Percentiles rank a stretch among this genome's conserved stretches.
Conservation (phyloP, 73 alveolate species). For the Vitrella brassicaformis region DNA sequence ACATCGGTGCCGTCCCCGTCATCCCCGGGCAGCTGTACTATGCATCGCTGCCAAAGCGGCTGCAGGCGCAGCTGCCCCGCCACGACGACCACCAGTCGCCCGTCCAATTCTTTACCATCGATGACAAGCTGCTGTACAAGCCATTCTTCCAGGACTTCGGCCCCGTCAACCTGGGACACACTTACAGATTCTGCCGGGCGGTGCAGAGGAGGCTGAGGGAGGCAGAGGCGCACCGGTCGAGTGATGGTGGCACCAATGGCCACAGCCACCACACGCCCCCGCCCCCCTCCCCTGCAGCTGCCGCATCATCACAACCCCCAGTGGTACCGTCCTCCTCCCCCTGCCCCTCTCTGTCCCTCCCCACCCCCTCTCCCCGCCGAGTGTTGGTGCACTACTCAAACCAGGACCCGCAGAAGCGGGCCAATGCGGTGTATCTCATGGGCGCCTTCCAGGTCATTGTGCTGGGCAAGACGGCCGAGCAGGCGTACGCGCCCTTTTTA, state of each 20-base stretch:
- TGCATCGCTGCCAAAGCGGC: no score
- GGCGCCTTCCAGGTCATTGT: constrained; percentile 57
- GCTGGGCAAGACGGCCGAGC: constrained; percentile 34
- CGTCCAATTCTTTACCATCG: constrained; percentile 87
- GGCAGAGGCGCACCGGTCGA: no score
- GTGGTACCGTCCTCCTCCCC: no score
- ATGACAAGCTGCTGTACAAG: constrained; percentile 67
- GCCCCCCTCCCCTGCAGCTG: constrained; percentile 53
- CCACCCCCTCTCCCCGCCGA: no score
- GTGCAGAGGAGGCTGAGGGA: constrained; percentile 45
- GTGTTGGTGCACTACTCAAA: no score
- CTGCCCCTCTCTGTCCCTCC: no score
- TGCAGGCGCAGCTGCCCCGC: no score
- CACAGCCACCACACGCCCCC: constrained; percentile 60
- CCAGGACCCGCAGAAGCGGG: no score
- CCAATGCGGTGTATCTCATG: constrained; percentile 60
- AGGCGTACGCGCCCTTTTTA: neutral
- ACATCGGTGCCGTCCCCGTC: no score
- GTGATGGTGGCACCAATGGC: constrained; percentile 34
- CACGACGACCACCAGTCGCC: no score
- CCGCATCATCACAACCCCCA: constrained; percentile 60
- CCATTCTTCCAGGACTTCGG: constrained; percentile 73
- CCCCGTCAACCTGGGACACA: constrained; percentile 60
- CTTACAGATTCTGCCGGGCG: constrained; percentile 56
- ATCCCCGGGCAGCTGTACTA: no score